Evolutionary conservation across 345 rosid genomes (phyloP), one percentile per base, ranked within the genome.

Genomic region (Rhodomyrtus tomentosa): DNA sequence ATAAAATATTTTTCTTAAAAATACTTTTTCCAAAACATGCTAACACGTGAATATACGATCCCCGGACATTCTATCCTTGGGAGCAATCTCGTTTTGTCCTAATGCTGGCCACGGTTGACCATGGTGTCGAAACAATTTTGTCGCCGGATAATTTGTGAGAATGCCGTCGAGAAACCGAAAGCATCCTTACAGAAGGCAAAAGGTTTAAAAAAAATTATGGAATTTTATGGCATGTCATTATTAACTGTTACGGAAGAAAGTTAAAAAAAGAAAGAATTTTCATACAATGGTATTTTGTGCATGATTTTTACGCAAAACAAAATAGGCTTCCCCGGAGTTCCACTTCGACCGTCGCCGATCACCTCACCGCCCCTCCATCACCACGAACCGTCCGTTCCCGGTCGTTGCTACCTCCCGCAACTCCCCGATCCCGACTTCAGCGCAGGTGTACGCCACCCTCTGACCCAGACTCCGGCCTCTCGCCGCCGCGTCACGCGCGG

Each of bases 401-500:
- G 79, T 27, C n/a, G 25, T 36, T 20, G 51, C 72, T 15, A 52
- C 82, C 56, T 48, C 83, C 5, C 85, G 88, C 89, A 96, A 82
- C 88, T 93, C 93, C 29, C 83, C 84, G 83, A 96, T 82, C 10
- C 88, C 54, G 10, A 96, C 96, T 15, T 85, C 80, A 4, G 92
- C 87, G 74, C 96, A 91, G 32, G 93, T 87, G 32, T 87, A 87
- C 38, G 90, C 88, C 55, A 88, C 4, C 81, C 91, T 89, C 83
- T 88, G 86, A 10, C 59, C 84, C 85, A 81, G 84, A 24, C 84
- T 85, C 22, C 80, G 45, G 18, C 85, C 89, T 5, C 84, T 85
- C 55, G 53, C 86, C 1, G 94, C 85, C 73, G 45, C 42, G 22
- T 50, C 81, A 36, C 4, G 50, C 12, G 72, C 10, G 27, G 55